Evolutionary conservation across 352 stramenopile species (phyloP), one percentile per base, ranked within the genome.

Genomic region (Phytophthora pisi): DNA sequence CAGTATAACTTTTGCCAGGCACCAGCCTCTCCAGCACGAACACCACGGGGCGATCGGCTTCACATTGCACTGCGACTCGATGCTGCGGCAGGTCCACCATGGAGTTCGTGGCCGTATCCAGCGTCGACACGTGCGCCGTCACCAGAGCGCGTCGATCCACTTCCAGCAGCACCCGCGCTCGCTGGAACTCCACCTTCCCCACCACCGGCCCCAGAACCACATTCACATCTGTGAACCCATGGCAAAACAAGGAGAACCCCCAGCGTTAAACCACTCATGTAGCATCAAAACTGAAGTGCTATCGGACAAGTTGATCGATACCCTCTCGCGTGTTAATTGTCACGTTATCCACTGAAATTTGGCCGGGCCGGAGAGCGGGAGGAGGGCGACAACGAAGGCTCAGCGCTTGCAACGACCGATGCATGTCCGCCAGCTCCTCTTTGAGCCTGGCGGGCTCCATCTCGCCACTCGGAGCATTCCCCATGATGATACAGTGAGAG

Each of bases 171-270:
- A 95, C 73, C 5, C 82, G 71, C 40, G 84, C 86, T 0, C 58
- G 68, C 20, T 78, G 52, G 11, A 64, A 72, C 26, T 84, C 80
- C 31, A 94, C 81, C 67, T 76, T 83, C 15, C 86, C 88, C 8
- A 95, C 74, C 0, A 95, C 85, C 0, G 87, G 87, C 0, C 84
- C 84, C 6, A 93, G 36, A 9, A 84, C 53, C n/a, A 93, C 82
- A 13, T 70, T 74, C 1, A 90, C 82, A 24, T 71, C 77, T 88
- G 30, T 7, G 58, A 59, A 51, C 3, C 0, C 42, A 57, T 40
- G 28, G 24, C 11, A 47, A 31, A 63, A 45, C 3, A 52, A 42
- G 20, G 20, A 20, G 20, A 20, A 20, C 20, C 20, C 20, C 20
- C 20, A 20, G 3, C 3, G 45, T 57, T 31, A 47, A 57, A 5